Percentiles rank a stretch among this genome's conserved stretches.
phyloP scores from a whole-genome alignment of 1,139 yeast genomes.

The Wickerhamiella infanticola region DNA sequence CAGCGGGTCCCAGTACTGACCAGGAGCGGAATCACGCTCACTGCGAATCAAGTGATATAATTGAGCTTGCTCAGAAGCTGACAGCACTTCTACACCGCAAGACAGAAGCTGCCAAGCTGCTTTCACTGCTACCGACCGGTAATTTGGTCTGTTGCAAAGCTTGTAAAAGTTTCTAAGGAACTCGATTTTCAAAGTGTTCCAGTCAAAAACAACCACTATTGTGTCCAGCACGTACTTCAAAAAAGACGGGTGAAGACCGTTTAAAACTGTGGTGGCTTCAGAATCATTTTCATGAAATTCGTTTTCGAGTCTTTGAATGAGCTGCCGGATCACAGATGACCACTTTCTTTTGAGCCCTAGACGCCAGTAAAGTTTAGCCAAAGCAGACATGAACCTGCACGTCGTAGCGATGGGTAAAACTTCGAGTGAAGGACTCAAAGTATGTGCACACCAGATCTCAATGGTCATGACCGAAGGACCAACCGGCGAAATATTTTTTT shows the following conservation, averaged over 20 bases:
- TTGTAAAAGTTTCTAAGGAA: slow-evolving; percentile 20
- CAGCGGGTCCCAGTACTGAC: slow-evolving; percentile 55
- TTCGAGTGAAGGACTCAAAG: slow-evolving; percentile 37
- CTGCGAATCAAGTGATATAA: slow-evolving; percentile 19
- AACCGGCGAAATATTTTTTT: slow-evolving; percentile 15
- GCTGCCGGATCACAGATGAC: slow-evolving; percentile 49
- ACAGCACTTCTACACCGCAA: slow-evolving; percentile 29
- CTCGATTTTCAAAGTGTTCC: slow-evolving; percentile 31
- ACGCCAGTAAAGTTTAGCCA: slow-evolving; percentile 50
- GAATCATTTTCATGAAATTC: neutral
- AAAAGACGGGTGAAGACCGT: neutral
- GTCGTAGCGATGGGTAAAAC: slow-evolving; percentile 25
- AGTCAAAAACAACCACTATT: slow-evolving; percentile 11
- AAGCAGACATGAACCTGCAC: slow-evolving; percentile 40
- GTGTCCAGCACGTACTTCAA: neutral
- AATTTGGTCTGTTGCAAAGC: slow-evolving; percentile 12
- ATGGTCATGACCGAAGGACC: slow-evolving; percentile 18
- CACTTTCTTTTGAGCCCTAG: slow-evolving; percentile 52
- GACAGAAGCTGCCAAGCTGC: slow-evolving; percentile 32
- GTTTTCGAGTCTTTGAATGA: slow-evolving; percentile 32
- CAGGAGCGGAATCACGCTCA: slow-evolving; percentile 21
- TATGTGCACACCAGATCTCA: slow-evolving; percentile 24
- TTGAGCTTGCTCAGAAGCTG: slow-evolving; percentile 31
- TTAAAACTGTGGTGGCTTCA: neutral
- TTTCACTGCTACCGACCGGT: slow-evolving; percentile 9